Base-by-base conservation (phyloP, 352 stramenopile genomes). In the Pythium dissimile region DNA sequence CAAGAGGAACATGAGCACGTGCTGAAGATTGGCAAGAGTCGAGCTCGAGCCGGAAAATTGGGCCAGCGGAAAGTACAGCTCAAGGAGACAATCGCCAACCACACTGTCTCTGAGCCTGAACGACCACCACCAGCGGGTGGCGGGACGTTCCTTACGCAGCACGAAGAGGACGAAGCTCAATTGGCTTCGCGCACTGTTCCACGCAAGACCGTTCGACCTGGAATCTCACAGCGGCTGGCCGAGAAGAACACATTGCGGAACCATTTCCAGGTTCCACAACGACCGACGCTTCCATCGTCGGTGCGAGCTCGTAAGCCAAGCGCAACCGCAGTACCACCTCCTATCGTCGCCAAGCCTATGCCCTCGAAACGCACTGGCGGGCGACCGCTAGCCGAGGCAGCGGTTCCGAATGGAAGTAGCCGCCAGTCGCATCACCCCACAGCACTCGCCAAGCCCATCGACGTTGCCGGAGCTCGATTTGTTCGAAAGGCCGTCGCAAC, bases 41-140 rank as follows among this genome's bases (percentile, higher is more conserved):
- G n/a, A n/a, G n/a, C n/a, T n/a, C n/a, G n/a, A n/a, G n/a, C n/a
- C n/a, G n/a, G n/a, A n/a, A n/a, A n/a, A n/a, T n/a, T n/a, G n/a
- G 30, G 43, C 26, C 52, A 67, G 21, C 70, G 74, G 7, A 86
- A 83, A 46, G 61, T 73, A 7, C 49, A 54, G 24, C 59, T 83
- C 16, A 81, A 73, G 55, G 67, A 72, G 39, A 85, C 77, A 28
- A 26, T 86, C 0, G 59, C 60, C 23, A 32, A 9, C 21, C 53
- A 47, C 1, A n/a, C 15, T 26, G 21, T 11, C 5, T 13, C 30
- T 0, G 18, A 60, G 8, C 2, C 2, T 3, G 27, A 50, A 35
- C 12, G 13, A 15, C 2, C 18, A 27, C 6, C 32, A 57, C 18
- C 23, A 28, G 20, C 30, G 2, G 28, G 7, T 15, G 47, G 43